phyloP scores from a whole-genome alignment of 495 filamentous ascomycete species.

The Lepidopterella palustris region DNA sequence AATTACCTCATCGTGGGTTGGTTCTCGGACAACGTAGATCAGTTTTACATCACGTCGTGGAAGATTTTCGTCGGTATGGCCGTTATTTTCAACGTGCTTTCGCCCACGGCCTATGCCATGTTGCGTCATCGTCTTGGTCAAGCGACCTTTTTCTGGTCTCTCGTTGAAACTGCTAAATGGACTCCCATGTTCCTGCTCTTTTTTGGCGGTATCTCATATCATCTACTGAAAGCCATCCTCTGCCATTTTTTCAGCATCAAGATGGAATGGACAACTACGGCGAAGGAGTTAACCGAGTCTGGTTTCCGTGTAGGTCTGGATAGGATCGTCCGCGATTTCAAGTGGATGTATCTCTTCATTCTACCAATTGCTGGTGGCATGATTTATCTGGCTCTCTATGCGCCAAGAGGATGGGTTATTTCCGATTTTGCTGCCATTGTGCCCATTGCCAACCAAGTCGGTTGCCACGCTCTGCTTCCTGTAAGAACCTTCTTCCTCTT shows the following conservation, averaged over 20 bases:
- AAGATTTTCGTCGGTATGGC: constrained; percentile 70
- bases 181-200: constrained; percentile 62
- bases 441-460: constrained; percentile 38
- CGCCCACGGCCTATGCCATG: constrained; percentile 57
- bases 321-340: constrained; percentile 35
- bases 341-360: constrained; percentile 36
- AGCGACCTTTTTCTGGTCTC: constrained; percentile 35
- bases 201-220: constrained; percentile 62
- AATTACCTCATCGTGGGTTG: constrained; percentile 48
- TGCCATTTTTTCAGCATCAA: constrained; percentile 67
- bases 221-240: constrained; percentile 60
- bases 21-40: constrained; percentile 66
- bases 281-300: constrained; percentile 48
- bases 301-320: constrained; percentile 33
- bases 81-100: constrained; percentile 64
- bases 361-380: constrained; percentile 32
- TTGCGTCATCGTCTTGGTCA: constrained; percentile 64
- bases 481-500: constrained; percentile 1
- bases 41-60: constrained; percentile 72
- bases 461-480: constrained; percentile 30
- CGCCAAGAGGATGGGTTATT: constrained; percentile 36
- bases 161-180: constrained; percentile 70
- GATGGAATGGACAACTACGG: constrained; percentile 66
- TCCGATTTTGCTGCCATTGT: constrained; percentile 37
- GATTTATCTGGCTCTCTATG: constrained; percentile 35